Conservation (phyloP, 2,329 filamentous ascomycete genomes). For the Cordyceps pruinosa region DNA sequence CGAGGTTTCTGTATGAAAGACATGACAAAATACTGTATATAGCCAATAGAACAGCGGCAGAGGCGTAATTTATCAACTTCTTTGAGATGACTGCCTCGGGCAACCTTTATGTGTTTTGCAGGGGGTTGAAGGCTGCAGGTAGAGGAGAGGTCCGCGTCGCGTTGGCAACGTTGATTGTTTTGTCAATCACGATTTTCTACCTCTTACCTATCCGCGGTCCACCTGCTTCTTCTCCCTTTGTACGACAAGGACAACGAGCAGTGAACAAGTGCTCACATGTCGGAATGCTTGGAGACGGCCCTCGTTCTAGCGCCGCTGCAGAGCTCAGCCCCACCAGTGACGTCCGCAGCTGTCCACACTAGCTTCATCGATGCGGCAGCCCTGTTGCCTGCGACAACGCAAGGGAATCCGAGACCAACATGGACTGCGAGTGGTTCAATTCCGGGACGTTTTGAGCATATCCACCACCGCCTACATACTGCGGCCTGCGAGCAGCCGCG, state of each 20-base stretch:
- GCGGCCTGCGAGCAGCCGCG: not conserved
- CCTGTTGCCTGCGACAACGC: not conserved
- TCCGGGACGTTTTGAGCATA: not conserved
- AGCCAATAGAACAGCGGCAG: not conserved
- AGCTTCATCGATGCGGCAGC: not conserved
- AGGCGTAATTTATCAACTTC: not conserved
- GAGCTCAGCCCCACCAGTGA: conserved; percentile 9
- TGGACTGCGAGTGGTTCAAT: not conserved
- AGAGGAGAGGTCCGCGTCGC: too few relatives aligned
- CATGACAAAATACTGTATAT: conserved; percentile 12
- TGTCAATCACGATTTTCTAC: too few relatives aligned
- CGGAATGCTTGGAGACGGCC: not conserved
- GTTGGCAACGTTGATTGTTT: too few relatives aligned
- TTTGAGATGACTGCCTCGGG: too few relatives aligned
- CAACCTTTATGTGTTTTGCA: not conserved
- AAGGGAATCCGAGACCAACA: not conserved
- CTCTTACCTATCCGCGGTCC: too few relatives aligned
- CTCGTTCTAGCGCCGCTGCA: not conserved
- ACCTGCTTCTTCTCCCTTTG: too few relatives aligned
- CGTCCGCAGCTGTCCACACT: not conserved
- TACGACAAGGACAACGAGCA: too few relatives aligned
- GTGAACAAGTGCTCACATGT: not conserved
- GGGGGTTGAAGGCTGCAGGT: too few relatives aligned
- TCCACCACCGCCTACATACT: too few relatives aligned
- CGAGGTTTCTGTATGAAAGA: conserved; percentile 10